Evolutionary conservation across 176 grass and related monocot species (phyloP).

Genomic region (Musa beccarii): DNA sequence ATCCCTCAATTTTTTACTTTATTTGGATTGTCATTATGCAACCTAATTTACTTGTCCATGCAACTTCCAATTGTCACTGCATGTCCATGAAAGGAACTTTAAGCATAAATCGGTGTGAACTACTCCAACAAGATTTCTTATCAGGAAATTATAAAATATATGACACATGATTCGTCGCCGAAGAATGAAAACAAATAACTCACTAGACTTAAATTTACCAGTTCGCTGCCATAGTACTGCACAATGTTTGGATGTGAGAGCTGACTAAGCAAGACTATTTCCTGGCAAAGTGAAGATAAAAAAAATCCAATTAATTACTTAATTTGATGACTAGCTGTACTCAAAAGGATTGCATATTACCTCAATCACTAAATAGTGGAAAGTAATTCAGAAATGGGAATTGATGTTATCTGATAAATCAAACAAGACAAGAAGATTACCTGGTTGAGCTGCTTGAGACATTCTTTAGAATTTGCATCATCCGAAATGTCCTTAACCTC

Average conservation of each 20-base stretch:
- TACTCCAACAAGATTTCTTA: background rate
- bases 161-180: background rate
- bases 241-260: slow-evolving; percentile 90
- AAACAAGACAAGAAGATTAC: slow-evolving; percentile 26
- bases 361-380: too few species aligned
- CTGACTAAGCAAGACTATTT: slow-evolving; percentile 83
- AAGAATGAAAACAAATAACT: background rate
- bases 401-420: slow-evolving; percentile 7
- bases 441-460: slow-evolving; percentile 90
- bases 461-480: slow-evolving; percentile 89
- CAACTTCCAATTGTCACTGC: background rate
- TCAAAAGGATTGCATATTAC: background rate
- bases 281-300: slow-evolving; percentile 31
- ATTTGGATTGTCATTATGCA: background rate
- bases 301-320: slow-evolving; percentile 14
- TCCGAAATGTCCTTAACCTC: slow-evolving; percentile 95
- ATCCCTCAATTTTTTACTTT: background rate
- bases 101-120: background rate
- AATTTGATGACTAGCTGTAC: slow-evolving; percentile 8
- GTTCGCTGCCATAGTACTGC: slow-evolving; percentile 73
- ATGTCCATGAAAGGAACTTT: background rate
- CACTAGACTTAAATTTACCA: slow-evolving; percentile 46
- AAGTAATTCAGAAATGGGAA: slow-evolving; percentile 2
- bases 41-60: background rate
- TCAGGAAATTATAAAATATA: background rate